Base-by-base conservation (phyloP, 164 flowering plant species). In the Vitis rotundifolia region DNA sequence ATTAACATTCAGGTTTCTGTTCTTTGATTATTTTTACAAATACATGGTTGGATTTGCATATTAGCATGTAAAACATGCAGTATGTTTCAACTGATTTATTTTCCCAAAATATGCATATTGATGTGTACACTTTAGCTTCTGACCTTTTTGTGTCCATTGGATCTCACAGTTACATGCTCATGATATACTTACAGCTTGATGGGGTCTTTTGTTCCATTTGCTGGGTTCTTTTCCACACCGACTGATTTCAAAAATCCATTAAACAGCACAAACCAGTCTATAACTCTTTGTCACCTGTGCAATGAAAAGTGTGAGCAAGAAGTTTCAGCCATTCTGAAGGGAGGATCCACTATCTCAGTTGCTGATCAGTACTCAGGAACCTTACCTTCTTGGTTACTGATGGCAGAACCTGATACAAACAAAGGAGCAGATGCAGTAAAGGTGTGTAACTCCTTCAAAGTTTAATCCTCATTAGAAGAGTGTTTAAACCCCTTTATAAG, bases 121-220 rank as follows among this genome's bases (percentile, higher is more conserved):
- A 37, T 31, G 2, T 63, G 44, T 68, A 67, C 61, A 68, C 67
- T 68, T 79, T 71, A 74, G 67, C 84, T 73, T 71, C 82, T 74
- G 80, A 76, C 83, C 53, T 49, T 71, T 73, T 74, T 70, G 65
- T 73, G 71, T 60, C 63, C 66, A 65, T 71, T 83, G 63, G 67
- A 68, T 80, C 89, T 89, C 75, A 83, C 84, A 76, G 80, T 91
- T 80, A 68, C 64, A 7, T 85, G 74, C 78, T 82, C 81, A 79
- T 82, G 81, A 76, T 80, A 69, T 77, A 73, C 81, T 84, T 89
- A 65, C 97, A 93, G 98, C 81, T 89, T 89, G 84, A 82, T 87
- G 88, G 87, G 86, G 83, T 87, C 93, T 8, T 89, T 89, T 83
- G 87, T 89, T 55, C 93, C 93, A 56, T 82, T 89, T 75, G 93